These are phyloP conservation scores for Microstegium vimineum DNA, from an alignment of 176 grass and related monocot species.

Conservation along the genomic window DNA sequence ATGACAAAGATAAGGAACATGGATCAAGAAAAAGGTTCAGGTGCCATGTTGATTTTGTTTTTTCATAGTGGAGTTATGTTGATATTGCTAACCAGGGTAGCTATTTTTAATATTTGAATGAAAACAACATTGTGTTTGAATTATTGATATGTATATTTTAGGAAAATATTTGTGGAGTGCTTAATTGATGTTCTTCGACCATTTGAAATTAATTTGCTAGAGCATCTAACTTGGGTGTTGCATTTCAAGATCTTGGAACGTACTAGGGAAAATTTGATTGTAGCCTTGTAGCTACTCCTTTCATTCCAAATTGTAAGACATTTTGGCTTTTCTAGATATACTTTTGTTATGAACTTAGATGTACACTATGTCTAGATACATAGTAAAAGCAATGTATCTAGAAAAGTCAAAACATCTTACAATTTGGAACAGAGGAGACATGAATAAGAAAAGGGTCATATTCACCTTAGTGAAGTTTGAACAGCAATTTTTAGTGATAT, in stretches of 20 bases:
- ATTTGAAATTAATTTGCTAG: conserved; percentile 1
- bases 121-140: neutral
- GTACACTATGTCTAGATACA: neutral
- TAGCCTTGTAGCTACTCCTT: neutral
- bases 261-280: neutral
- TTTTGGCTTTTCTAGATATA: neutral
- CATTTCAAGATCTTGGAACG: neutral
- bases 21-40: conserved; percentile 49
- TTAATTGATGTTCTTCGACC: neutral
- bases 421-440: neutral
- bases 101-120: neutral
- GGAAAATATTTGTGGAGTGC: neutral
- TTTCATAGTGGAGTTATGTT: conserved; percentile 18
- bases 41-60: conserved; percentile 30
- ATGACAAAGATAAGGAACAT: conserved; percentile 61
- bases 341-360: neutral
- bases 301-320: neutral
- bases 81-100: neutral
- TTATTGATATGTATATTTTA: neutral
- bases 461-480: neutral
- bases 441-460: neutral
- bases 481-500: neutral
- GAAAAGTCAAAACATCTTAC: too few relatives aligned
- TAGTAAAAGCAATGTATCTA: neutral
- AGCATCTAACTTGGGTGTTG: neutral